Percentiles rank a stretch among this genome's conserved stretches.
phyloP scores from a whole-genome alignment of 108 stramenopile species.

The Stephanodiscus triporus region DNA sequence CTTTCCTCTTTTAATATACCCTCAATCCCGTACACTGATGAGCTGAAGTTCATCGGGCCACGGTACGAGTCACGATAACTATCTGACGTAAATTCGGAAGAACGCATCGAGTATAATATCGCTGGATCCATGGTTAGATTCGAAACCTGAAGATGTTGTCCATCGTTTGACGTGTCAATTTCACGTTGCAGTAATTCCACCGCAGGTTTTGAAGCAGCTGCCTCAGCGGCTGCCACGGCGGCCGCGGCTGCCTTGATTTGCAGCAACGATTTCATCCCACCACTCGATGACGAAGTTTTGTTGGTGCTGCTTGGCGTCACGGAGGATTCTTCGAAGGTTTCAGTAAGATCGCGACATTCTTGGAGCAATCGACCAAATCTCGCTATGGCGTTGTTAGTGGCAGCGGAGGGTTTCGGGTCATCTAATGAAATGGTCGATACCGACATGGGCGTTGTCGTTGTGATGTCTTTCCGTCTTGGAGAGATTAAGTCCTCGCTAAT shows the following conservation, averaged over 20 bases:
- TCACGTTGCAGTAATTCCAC: slow-evolving; percentile 1
- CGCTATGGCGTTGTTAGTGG: slow-evolving; percentile 16
- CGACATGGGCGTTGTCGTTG: slow-evolving; percentile 7
- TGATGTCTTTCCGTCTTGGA: not conserved
- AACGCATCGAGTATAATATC: not conserved
- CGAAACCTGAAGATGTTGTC: not conserved
- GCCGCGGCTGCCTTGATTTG: not conserved
- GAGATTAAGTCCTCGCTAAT: not conserved
- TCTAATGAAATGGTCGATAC: slow-evolving; percentile 14
- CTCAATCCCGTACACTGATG: not conserved
- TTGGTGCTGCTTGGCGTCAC: slow-evolving; percentile 3
- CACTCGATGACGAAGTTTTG: not conserved
- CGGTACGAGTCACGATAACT: not conserved
- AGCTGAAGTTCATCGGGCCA: not conserved
- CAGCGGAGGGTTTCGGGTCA: slow-evolving; percentile 11
- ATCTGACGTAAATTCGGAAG: not conserved
- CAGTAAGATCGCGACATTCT: slow-evolving; percentile 41
- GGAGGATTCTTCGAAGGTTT: slow-evolving; percentile 17
- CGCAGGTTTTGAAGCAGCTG: not conserved
- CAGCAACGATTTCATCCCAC: not conserved
- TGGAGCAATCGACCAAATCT: slow-evolving; percentile 45
- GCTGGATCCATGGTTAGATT: slow-evolving; percentile 2
- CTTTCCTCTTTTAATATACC: not conserved
- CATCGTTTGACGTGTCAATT: not conserved
- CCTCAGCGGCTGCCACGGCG: not conserved